phyloP scores from a whole-genome alignment of 139 green algal species.

The Pseudopediastrum boryanum region DNA sequence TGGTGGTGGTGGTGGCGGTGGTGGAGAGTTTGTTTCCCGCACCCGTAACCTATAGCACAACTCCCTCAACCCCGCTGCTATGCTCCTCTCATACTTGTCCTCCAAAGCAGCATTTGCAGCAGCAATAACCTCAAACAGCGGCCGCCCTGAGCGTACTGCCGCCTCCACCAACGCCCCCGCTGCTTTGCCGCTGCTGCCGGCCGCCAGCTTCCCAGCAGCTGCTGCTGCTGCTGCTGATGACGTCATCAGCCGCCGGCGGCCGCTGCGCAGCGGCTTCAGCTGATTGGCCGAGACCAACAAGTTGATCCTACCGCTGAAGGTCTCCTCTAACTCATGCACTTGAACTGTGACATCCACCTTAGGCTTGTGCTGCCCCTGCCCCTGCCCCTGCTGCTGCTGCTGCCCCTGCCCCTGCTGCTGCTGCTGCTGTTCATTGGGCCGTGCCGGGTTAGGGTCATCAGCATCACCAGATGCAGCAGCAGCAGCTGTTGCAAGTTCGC shows the following conservation, averaged over 20 bases:
- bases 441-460: background rate
- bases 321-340: slow-evolving; percentile 39
- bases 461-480: background rate
- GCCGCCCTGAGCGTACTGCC: slow-evolving; percentile 18
- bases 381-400: background rate
- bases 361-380: background rate
- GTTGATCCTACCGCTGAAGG: slow-evolving; percentile 12
- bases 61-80: slow-evolving; percentile 35
- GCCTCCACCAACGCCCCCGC: slow-evolving; percentile 11
- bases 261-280: background rate
- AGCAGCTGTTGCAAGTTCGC: background rate
- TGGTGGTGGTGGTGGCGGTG: background rate
- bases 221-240: background rate
- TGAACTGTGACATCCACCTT: background rate
- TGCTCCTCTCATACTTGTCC: background rate
- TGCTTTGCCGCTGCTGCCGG: slow-evolving; percentile 6
- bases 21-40: background rate
- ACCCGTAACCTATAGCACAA: slow-evolving; percentile 7
- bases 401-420: background rate
- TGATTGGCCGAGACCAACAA: slow-evolving; percentile 4
- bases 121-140: slow-evolving; percentile 43
- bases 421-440: background rate
- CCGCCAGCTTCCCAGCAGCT: background rate
- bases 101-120: slow-evolving; percentile 46
- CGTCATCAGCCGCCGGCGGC: background rate